These are phyloP conservation scores for Fagopyrum esculentum DNA, from an alignment of 148 eudicot genomes.

Conservation along the genomic window DNA sequence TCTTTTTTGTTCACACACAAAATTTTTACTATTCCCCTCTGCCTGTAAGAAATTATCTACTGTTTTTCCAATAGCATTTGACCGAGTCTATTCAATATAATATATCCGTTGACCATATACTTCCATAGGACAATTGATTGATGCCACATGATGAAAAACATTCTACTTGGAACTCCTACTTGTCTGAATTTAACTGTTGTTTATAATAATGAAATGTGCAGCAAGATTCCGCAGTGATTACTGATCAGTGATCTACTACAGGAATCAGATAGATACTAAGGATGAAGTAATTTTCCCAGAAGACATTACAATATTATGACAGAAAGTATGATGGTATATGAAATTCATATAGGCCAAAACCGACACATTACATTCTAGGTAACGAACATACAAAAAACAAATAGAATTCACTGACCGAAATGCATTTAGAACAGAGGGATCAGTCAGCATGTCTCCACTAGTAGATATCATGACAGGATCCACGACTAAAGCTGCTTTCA, in stretches of 20 bases:
- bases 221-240: background rate
- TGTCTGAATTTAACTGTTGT: background rate
- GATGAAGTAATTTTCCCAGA: background rate
- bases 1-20: background rate
- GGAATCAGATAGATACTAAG: background rate
- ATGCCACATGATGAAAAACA: background rate
- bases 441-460: slow-evolving; percentile 85
- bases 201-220: background rate
- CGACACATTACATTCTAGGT: background rate
- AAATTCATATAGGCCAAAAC: background rate
- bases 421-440: slow-evolving; percentile 54
- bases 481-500: slow-evolving; percentile 87
- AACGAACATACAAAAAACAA: background rate
- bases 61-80: background rate
- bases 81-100: background rate
- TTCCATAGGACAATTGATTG: background rate
- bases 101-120: background rate
- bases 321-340: background rate
- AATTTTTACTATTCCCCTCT: background rate
- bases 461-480: slow-evolving; percentile 99
- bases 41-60: background rate
- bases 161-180: background rate
- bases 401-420: slow-evolving; percentile 40
- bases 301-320: background rate
- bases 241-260: background rate